These are phyloP conservation scores for Vitis hybrid DNA, from an alignment of 177 flowering plant species.

Conservation along the genomic window DNA sequence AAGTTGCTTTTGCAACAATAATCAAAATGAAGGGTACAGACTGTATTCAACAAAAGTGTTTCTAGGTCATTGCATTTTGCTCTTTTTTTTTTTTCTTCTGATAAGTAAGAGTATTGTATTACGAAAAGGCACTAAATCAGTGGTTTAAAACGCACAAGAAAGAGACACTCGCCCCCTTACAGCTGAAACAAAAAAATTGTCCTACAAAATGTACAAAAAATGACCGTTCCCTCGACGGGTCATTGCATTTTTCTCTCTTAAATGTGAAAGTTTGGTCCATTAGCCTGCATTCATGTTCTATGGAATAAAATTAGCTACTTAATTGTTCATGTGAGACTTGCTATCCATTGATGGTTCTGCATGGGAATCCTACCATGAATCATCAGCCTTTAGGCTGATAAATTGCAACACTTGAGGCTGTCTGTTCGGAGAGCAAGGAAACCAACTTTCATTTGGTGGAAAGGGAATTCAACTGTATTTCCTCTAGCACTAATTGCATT, in stretches of 20 bases:
- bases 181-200: no score
- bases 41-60: not conserved
- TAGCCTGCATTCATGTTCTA: not conserved
- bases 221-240: not conserved
- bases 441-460: not conserved
- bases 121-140: no score
- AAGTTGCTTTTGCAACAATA: not conserved
- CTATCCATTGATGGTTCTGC: not conserved
- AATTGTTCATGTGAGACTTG: not conserved
- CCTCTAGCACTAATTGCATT: slow-evolving; percentile 3
- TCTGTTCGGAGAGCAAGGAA: not conserved
- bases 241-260: not conserved
- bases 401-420: not conserved
- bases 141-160: no score
- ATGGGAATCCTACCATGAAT: not conserved
- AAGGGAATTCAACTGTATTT: not conserved
- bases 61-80: not conserved
- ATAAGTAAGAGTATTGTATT: no score
- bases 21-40: not conserved
- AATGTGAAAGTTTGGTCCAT: not conserved
- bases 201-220: no score
- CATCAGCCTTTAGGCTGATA: not conserved
- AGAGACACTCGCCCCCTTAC: no score
- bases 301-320: not conserved
- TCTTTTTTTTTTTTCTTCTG: no score